Base-by-base conservation (phyloP, 2,329 filamentous ascomycete genomes). In the Daldinia eschscholtzii region DNA sequence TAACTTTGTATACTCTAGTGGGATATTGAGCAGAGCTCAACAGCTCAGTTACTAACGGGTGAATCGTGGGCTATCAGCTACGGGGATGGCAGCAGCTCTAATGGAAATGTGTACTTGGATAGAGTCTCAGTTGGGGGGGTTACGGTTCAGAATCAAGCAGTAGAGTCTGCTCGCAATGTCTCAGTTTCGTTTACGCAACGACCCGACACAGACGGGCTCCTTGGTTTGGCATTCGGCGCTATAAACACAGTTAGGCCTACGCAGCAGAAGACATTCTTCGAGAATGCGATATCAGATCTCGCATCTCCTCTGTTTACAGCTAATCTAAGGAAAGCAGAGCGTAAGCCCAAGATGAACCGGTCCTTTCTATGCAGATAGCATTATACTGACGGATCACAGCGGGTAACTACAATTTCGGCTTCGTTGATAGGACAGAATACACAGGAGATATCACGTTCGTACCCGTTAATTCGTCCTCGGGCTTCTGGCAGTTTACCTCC, bases 401-500 rank as follows among this genome's bases (percentile, higher is more conserved):
- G 23, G 79, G 78, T 2, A 79, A 78, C 20, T 80, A 80, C 65
- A 79, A 79, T 70, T 80, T 80, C 61, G 79, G 79, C 12, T 80
- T 83, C 81, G 86, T 90, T 65, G 88, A 91, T 78, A 74, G 75
- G 39, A 80, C 79, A 73, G 78, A 89, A 76, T 89, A 88, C 81
- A 87, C 82, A 0, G 89, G 89, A 55, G 69, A 80, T 37, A 85
- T 91, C 74, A 82, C 82, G 66, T 91, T 89, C 76, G 79, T 85
- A 35, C 76, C 84, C 15, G 87, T 89, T 62, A 84, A 89, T 79
- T 82, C 74, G 71, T 83, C 81, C 52, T 76, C 87, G 30, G 89
- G 89, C 13, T 91, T 87, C 82, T 92, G 90, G 89, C 80, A 84
- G 58, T 90, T 91, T 82, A 86, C 83, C 26, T 82, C 86, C 15